These are phyloP conservation scores for Silybum marianum DNA, from an alignment of 129 eudicot species.

Conservation along the genomic window DNA sequence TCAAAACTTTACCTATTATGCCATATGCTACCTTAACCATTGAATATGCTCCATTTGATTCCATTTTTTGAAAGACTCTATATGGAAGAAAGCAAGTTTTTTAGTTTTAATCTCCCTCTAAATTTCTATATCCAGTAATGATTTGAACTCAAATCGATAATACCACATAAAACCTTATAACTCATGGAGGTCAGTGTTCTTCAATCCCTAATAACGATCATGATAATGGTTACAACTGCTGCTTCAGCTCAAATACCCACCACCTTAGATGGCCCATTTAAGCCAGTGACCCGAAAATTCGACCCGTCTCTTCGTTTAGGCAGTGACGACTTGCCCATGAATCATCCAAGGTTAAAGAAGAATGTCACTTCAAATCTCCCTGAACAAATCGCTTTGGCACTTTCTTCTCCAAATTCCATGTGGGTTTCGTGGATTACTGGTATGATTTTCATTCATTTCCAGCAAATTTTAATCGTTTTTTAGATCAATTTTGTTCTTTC, in stretches of 20 bases:
- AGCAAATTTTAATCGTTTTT: not conserved
- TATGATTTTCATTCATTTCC: slow-evolving; percentile 15
- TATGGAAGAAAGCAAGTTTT: not conserved
- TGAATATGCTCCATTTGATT: slow-evolving; percentile 25
- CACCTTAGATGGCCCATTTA: slow-evolving; percentile 83
- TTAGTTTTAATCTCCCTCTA: not conserved
- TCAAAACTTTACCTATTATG: not conserved
- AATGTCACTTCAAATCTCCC: slow-evolving; percentile 70
- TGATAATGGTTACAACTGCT: not conserved
- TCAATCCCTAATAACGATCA: not conserved
- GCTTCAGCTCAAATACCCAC: slow-evolving; percentile 55
- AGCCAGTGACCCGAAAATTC: slow-evolving; percentile 67
- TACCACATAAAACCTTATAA: slow-evolving; percentile 2
- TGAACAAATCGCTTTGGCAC: slow-evolving; percentile 82
- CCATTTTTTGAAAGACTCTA: not conserved
- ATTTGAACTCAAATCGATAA: not conserved
- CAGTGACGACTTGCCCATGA: slow-evolving; percentile 81
- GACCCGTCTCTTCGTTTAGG: slow-evolving; percentile 70
- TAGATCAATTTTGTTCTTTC: not conserved
- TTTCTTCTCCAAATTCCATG: slow-evolving; percentile 73
- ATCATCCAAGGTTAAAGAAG: slow-evolving; percentile 64
- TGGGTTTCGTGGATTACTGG: slow-evolving; percentile 98
- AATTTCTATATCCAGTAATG: not conserved
- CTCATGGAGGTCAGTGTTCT: slow-evolving; percentile 1
- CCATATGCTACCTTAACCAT: slow-evolving; percentile 1